Conservation (phyloP, 495 filamentous ascomycete genomes). For the Penicillium tannophilum region DNA sequence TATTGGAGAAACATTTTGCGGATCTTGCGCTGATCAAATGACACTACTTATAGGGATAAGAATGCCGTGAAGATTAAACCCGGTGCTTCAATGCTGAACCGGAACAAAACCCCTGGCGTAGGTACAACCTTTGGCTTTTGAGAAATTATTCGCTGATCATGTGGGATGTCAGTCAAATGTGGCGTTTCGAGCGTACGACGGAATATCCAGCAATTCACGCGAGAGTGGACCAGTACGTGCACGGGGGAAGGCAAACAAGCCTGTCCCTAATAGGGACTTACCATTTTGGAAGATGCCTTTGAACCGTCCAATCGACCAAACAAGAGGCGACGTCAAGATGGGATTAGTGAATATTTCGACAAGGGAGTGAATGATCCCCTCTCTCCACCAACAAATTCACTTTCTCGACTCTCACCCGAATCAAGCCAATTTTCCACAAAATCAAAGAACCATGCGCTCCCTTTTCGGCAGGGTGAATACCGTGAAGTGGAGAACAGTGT, state of each 20-base stretch:
- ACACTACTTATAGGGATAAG: conserved; percentile 11
- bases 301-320: conserved; percentile 25
- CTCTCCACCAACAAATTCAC: conserved; percentile 9
- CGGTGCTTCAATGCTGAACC: conserved; percentile 12
- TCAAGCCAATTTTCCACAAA: conserved; percentile 24
- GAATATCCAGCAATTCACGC: conserved; percentile 31
- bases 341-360: conserved; percentile 7
- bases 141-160: not conserved
- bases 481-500: conserved; percentile 26
- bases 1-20: not conserved
- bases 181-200: conserved; percentile 33
- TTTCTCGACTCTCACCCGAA: conserved; percentile 21
- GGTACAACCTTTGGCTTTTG: conserved; percentile 11
- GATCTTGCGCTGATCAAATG: not conserved
- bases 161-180: conserved; percentile 10
- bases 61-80: conserved; percentile 22
- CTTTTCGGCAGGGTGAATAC: conserved; percentile 20
- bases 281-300: conserved; percentile 13
- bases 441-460: conserved; percentile 11
- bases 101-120: conserved; percentile 25
- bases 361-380: conserved; percentile 15
- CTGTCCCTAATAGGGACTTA: not conserved
- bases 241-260: conserved; percentile 19
- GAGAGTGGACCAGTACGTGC: conserved; percentile 46
- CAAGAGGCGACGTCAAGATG: conserved; percentile 37